Evolutionary conservation across 2,329 filamentous ascomycete species (phyloP), one percentile per base, ranked within the genome.

Genomic region (Aspergillus ruber): DNA sequence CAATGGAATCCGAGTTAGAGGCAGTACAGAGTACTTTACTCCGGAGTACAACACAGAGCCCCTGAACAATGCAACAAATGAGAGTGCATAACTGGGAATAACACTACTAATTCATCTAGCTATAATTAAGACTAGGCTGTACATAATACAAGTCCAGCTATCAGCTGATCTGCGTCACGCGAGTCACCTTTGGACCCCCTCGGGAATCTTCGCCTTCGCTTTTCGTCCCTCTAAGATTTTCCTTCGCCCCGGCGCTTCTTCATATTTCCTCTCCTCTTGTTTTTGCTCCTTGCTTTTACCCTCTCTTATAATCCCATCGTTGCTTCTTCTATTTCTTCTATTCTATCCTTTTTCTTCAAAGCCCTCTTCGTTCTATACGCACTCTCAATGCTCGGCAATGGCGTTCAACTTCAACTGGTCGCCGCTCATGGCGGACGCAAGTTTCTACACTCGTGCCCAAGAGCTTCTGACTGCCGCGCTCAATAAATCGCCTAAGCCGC

Each of bases 331-430:
- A n/a, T n/a, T 6, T 35, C 13, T 35, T 17, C 33, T 35, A 15
- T 17, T 35, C 33, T 39, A 20, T 39, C 12, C 18, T 15, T 39
- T 18, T 9, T 21, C 6, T 21, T 21, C 4, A 4, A 21, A 21
- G 21, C 21, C 4, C 21, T 21, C 21, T 21, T 21, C 21, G 21
- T 21, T 21, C 6, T 21, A 21, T 21, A 21, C 21, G 21, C 21
- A 54, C 58, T 57, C 46, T 53, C 52, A 42, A 42, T 42, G 40
- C 10, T n/a, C 40, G 38, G 58, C 54, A 72, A 98, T 98, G 93
- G 93, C 93, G 60, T 98, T 98, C 86, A 97, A 97, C 79, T 98
- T 98, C 87, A 97, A 97, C 88, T 98, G 93, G 93, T 95, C 90
- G 81, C 93, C 93, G 66, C 80, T 98, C 57, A 93, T 94, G 74